Conservation (phyloP, 2,329 filamentous ascomycete species). For the Sarocladiaceae sp. region DNA sequence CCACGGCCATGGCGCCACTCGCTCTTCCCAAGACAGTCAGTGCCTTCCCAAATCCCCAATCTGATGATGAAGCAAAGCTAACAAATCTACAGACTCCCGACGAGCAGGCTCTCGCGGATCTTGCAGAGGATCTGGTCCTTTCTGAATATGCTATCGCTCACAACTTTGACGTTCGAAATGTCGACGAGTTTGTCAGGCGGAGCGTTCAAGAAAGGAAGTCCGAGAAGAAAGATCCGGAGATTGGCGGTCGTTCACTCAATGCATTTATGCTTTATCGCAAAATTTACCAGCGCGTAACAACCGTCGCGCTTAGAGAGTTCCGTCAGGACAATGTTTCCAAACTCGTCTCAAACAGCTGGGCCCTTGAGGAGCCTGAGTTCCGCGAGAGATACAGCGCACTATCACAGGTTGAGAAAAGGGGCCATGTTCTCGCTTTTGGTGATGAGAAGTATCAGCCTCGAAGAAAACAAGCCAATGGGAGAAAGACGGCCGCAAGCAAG, state of each 20-base stretch:
- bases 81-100: no score
- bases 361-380: conserved; percentile 66
- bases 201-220: conserved; percentile 52
- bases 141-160: background rate
- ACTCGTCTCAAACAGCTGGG: conserved; percentile 61
- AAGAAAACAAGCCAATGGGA: background rate
- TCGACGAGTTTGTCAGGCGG: conserved; percentile 45
- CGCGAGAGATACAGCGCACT: conserved; percentile 72
- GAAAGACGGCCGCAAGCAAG: background rate
- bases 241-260: conserved; percentile 84
- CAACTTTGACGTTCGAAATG: conserved; percentile 65
- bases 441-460: background rate
- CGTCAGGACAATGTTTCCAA: conserved; percentile 92
- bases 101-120: no score
- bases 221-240: conserved; percentile 56
- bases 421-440: conserved; percentile 73
- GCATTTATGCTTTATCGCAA: conserved; percentile 98
- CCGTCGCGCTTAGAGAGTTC: conserved; percentile 74
- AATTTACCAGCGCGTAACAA: conserved; percentile 82
- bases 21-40: no score
- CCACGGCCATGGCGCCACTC: no score
- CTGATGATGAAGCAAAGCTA: no score
- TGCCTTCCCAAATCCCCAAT: no score
- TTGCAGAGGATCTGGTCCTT: background rate
- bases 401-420: conserved; percentile 75